Percentiles rank a stretch among this genome's conserved stretches.
These are phyloP conservation scores for Liquidambar formosana DNA, from an alignment of 164 flowering plant species.

Conservation along the genomic window DNA sequence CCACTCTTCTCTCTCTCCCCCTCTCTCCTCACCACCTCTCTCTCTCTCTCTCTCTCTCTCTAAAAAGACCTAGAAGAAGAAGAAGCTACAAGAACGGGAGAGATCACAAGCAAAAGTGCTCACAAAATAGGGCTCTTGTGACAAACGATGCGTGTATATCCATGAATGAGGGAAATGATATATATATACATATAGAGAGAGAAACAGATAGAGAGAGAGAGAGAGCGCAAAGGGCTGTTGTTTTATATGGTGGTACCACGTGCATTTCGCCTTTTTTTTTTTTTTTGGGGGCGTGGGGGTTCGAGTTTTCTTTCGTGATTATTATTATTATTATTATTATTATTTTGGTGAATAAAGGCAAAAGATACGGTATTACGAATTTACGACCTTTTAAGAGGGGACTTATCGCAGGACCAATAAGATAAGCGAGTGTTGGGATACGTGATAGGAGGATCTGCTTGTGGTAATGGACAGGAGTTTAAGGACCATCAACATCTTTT, in stretches of 20 bases:
- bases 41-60: slow-evolving; percentile 14
- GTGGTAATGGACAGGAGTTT: not conserved
- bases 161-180: not conserved
- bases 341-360: too few species aligned
- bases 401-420: not conserved
- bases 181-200: not conserved
- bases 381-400: not conserved
- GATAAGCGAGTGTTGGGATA: not conserved
- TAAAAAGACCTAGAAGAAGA: not conserved
- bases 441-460: slow-evolving; percentile 7
- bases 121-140: not conserved
- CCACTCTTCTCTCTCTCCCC: slow-evolving; percentile 12
- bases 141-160: not conserved
- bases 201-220: slow-evolving; percentile 1
- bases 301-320: too few species aligned
- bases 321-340: too few species aligned
- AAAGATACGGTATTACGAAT: not conserved
- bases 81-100: not conserved
- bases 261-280: slow-evolving; percentile 6
- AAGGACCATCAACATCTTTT: not conserved
- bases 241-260: slow-evolving; percentile 9
- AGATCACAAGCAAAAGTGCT: not conserved
- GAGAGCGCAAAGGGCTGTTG: not conserved
- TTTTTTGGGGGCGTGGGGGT: too few species aligned
- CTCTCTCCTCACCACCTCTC: slow-evolving; percentile 3